These are phyloP conservation scores for Debaryomyces psychrophilus DNA, from an alignment of 1,139 yeast genomes.

Conservation along the genomic window DNA sequence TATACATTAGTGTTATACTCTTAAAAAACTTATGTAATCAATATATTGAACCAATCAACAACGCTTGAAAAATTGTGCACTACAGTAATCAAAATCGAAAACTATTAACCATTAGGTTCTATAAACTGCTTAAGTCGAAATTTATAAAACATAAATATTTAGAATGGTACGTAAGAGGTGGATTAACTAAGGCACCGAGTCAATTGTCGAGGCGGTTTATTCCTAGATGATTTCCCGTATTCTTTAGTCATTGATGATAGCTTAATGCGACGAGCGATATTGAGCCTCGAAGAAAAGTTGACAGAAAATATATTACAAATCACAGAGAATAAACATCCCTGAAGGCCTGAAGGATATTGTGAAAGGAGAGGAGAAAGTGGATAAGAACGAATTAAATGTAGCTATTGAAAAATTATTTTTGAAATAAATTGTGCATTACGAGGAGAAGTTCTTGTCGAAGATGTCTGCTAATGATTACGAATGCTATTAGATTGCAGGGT, in stretches of 20 bases:
- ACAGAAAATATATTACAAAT: neutral
- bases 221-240: neutral
- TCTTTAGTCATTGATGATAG: neutral
- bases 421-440: too few species aligned
- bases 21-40: slow-evolving; percentile 13
- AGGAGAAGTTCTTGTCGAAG: neutral
- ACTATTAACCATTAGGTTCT: neutral
- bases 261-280: neutral
- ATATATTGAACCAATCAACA: slow-evolving; percentile 19
- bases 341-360: too few species aligned
- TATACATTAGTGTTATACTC: neutral
- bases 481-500: neutral
- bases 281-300: neutral
- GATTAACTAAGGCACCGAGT: neutral
- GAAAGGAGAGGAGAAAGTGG: too few species aligned
- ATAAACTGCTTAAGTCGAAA: neutral
- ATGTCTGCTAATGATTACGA: neutral
- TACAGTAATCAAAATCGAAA: slow-evolving; percentile 9
- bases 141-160: slow-evolving; percentile 1
- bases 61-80: slow-evolving; percentile 16
- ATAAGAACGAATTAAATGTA: too few species aligned
- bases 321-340: neutral
- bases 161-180: slow-evolving; percentile 5
- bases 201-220: neutral
- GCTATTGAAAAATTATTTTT: too few species aligned